Conservation (phyloP, 495 filamentous ascomycete species). For the Glonium stellatum region DNA sequence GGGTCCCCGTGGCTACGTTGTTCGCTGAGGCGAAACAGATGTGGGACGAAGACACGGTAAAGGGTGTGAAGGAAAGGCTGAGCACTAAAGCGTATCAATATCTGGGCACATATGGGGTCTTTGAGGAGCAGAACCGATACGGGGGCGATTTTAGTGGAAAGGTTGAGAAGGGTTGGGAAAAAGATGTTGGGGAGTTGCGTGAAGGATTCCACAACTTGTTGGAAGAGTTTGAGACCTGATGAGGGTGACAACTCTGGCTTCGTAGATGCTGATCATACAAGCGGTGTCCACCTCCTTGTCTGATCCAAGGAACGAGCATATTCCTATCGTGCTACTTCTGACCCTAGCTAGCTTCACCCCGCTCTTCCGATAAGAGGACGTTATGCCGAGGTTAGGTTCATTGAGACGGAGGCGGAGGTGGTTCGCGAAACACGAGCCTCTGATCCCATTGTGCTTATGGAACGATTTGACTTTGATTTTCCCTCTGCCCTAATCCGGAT, state of each 20-base stretch:
- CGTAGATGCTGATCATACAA: neutral
- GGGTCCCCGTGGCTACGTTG: neutral
- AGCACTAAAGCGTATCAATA: neutral
- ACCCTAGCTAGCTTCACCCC: neutral
- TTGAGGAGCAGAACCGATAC: constrained; percentile 10
- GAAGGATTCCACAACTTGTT: neutral
- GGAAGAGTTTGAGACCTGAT: neutral
- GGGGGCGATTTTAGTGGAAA: constrained; percentile 9
- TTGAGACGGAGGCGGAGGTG: too few relatives aligned
- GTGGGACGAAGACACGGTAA: constrained; percentile 10
- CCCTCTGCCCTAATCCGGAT: neutral
- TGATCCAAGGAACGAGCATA: neutral
- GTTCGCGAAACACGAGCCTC: too few relatives aligned
- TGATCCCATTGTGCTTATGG: too few relatives aligned
- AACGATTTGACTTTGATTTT: too few relatives aligned
- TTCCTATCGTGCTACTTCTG: neutral
- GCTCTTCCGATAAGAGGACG: neutral
- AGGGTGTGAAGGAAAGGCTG: constrained; percentile 7
- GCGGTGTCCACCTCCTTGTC: neutral
- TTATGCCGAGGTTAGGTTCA: too few relatives aligned
- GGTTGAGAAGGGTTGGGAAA: constrained; percentile 10
- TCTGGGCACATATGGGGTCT: constrained; percentile 3
- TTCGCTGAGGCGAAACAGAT: constrained; percentile 1
- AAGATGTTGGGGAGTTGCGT: constrained; percentile 1
- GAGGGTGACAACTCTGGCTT: neutral